Evolutionary conservation across 2,329 filamentous ascomycete species (phyloP).

Genomic region (Fusarium nygamai): DNA sequence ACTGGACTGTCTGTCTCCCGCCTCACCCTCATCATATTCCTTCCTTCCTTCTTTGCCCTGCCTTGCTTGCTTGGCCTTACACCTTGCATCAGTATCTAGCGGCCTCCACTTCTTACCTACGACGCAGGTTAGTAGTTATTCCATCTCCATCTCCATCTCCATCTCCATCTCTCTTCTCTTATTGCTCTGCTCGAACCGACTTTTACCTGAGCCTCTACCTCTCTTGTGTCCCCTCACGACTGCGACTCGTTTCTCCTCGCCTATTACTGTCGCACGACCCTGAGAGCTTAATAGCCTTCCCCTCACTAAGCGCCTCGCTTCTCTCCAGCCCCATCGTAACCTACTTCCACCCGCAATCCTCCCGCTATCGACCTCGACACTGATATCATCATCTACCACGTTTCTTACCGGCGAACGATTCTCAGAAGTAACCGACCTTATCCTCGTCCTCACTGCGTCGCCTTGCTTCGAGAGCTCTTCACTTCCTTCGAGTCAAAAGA

Average conservation of each 20-base stretch:
- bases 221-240: slow-evolving; percentile 3
- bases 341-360: slow-evolving; percentile 16
- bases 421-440: not conserved
- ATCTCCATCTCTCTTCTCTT: slow-evolving; percentile 15
- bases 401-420: slow-evolving; percentile 15
- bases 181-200: not conserved
- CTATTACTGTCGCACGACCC: slow-evolving; percentile 29
- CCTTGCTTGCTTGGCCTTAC: slow-evolving; percentile 6
- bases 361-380: slow-evolving; percentile 6
- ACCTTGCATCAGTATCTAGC: slow-evolving; percentile 13
- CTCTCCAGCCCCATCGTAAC: slow-evolving; percentile 26
- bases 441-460: not conserved
- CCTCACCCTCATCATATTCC: slow-evolving; percentile 8
- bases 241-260: slow-evolving; percentile 12
- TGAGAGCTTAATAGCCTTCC: slow-evolving; percentile 32
- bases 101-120: slow-evolving; percentile 30
- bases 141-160: slow-evolving; percentile 19
- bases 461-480: slow-evolving; percentile 5
- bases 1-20: not conserved
- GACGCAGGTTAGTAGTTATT: slow-evolving; percentile 15
- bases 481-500: slow-evolving; percentile 15
- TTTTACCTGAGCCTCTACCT: not conserved
- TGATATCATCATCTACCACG: not conserved
- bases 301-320: slow-evolving; percentile 32
- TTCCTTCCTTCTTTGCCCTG: not conserved